phyloP scores from a whole-genome alignment of 1,284 basidiomycete genomes.

The Ceratobasidium sp. region DNA sequence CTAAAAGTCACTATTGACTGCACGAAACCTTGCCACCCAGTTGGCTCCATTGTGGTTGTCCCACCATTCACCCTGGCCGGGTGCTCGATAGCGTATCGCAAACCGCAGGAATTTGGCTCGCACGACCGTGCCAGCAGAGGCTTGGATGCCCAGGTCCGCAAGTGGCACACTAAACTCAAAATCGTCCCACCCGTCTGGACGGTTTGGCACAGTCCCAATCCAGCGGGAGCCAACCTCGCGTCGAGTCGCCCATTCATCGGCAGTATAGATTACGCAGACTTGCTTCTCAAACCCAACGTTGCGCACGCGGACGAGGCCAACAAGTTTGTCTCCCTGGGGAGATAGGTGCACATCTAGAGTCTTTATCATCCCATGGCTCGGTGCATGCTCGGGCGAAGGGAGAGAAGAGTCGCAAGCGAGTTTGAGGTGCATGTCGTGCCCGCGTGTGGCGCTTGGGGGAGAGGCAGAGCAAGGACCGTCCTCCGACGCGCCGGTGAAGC shows the following conservation, averaged over 20 bases:
- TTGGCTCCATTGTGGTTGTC: constrained; percentile 22
- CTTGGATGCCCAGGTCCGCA: constrained; percentile 9
- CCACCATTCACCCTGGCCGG: constrained; percentile 29
- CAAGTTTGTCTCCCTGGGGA: background rate
- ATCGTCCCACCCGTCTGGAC: constrained; percentile 31
- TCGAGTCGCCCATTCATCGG: constrained; percentile 18
- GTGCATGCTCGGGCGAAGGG: constrained; percentile 9
- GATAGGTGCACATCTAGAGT: constrained; percentile 9
- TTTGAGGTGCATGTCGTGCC: constrained; percentile 1
- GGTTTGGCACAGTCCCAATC: background rate
- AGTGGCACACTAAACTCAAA: constrained; percentile 25
- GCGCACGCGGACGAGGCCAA: constrained; percentile 12
- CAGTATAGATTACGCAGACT: constrained; percentile 10
- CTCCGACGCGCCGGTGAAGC: background rate
- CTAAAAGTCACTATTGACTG: background rate
- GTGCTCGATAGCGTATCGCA: constrained; percentile 7
- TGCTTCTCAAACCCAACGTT: constrained; percentile 27
- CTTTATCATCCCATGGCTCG: constrained; percentile 11
- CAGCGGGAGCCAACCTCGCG: constrained; percentile 11
- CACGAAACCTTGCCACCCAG: constrained; percentile 32
- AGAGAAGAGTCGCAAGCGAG: constrained; percentile 26
- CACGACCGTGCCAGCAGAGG: constrained; percentile 5
- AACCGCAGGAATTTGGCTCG: constrained; percentile 2
- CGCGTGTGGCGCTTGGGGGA: background rate
- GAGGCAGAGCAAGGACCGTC: background rate